Evolutionary conservation across 2,329 filamentous ascomycete genomes (phyloP), one percentile per base, ranked within the genome.

Genomic region (Aphanoascus verrucosus): DNA sequence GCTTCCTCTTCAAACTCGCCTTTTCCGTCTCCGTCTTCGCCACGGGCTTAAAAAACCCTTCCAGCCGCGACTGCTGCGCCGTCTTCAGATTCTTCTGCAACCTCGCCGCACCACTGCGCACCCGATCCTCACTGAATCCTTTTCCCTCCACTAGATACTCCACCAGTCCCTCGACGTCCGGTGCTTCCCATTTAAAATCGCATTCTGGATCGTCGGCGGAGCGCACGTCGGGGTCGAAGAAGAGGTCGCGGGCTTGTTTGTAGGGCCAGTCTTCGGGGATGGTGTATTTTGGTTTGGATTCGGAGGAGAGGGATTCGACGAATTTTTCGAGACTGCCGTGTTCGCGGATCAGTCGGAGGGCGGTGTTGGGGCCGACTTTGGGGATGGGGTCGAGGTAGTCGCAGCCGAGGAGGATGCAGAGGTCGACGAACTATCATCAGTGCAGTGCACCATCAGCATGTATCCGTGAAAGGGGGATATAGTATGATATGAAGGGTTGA

Each of bases 201-300:
- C 90, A 97, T 11, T 88, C 82, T 0, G 86, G 82, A 63, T 94
- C 81, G 61, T 94, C 86, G 20, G 91, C 89, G 43, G 79, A 69
- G 35, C 85, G 84, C 23, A 98, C 91, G 61, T 97, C 89, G 0
- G 93, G 93, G 62, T 91, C 78, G 66, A 94, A 84, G 74, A 98
- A 97, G 28, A 98, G 81, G 15, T 89, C 82, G 40, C 94, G 86
- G 6, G 93, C 94, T 63, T 98, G 90, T 62, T 85, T 77, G 69
- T 85, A 98, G 0, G 93, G 93, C 91, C 93, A 98, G 72, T 96
- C 88, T n/a, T 95, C 90, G 0, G 93, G 93, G 11, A 98, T 76
- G 0, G 78, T 80, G 70, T 86, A 95, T 66, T 93, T 94, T 59
- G 83, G 77, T 68, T 87, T 88, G 11, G 81, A 75, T 61, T 88